Base-by-base conservation (phyloP, 208 protist genomes). In the Acanthamoeba healyi region DNA sequence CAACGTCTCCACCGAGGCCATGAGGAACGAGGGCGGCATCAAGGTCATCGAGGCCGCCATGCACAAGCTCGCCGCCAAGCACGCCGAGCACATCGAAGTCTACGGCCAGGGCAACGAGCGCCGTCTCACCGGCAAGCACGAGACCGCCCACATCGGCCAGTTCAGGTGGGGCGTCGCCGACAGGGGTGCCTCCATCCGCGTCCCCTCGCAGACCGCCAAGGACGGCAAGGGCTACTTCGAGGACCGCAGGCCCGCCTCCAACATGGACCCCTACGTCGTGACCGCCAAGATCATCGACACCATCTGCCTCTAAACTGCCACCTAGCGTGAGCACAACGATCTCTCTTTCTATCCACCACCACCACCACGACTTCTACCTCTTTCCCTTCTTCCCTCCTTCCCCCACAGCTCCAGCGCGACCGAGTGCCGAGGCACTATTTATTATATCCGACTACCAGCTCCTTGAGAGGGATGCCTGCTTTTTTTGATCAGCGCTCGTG, bases 241-340 rank as follows among this genome's bases (percentile, higher is more conserved):
- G 95, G 99, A 99, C 96, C 97, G 99, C 67, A 98, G 99, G 88
- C 99, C 99, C 29, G 98, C 99, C 79, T 98, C 98, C 86, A 99
- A 99, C 97, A 98, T 97, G 34, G 98, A 99, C 96, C 99, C 99
- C 29, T 99, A 99, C 95, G 95, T 99, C 61, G 98, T 99, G 72
- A 99, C 99, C 2, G 96, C 97, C 24, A 97, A 97, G 46, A 97
- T 99, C 42, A 98, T 98, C 89, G 97, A 87, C 32, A 96, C 95
- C 67, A 94, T 67, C 72, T 70, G 82, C 79, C 79, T 94, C 12
- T 61, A 88, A 49, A n/a, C 5, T 12, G 9, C 7, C 63, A 7
- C 3, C 49, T 56, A 24, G 9, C 49, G 22, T 17, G 6, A 70
- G 36, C 61, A 15, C 32, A 70, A 70, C 6, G 1, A 38, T 34